Conservation (phyloP, 2,329 filamentous ascomycete species). For the Epichloe festucae region DNA sequence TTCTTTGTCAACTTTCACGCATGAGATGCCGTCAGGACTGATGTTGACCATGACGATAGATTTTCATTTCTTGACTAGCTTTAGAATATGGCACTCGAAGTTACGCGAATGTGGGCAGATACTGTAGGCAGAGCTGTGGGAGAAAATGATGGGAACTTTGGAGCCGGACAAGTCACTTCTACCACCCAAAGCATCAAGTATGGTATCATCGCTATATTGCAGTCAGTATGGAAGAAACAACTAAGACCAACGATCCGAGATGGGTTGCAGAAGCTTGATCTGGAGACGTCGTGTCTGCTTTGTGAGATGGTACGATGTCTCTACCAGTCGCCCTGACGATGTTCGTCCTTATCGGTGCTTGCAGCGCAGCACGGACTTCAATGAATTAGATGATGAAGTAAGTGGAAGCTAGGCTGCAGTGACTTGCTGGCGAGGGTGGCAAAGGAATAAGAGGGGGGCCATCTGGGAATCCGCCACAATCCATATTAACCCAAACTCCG, state of each 20-base stretch:
- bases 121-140: slow-evolving; percentile 69
- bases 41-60: slow-evolving; percentile 91
- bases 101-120: slow-evolving; percentile 84
- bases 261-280: background rate
- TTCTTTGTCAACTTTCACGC: slow-evolving; percentile 42
- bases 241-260: slow-evolving; percentile 14
- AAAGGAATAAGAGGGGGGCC: too few relatives aligned
- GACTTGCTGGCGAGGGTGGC: background rate
- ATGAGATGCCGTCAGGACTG: slow-evolving; percentile 69
- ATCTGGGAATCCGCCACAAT: too few relatives aligned
- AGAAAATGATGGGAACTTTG: slow-evolving; percentile 74
- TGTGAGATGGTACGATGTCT: background rate
- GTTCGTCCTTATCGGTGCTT: background rate
- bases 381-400: background rate
- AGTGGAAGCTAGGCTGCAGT: background rate
- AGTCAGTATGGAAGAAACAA: background rate
- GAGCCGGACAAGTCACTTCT: slow-evolving; percentile 55
- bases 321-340: background rate
- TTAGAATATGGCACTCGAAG: slow-evolving; percentile 71
- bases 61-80: slow-evolving; percentile 58
- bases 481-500: too few relatives aligned
- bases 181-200: slow-evolving; percentile 66
- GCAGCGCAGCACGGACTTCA: background rate
- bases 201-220: slow-evolving; percentile 57
- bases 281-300: background rate